Base-by-base conservation (phyloP, 2,329 filamentous ascomycete species). In the Aspergillus proliferans region DNA sequence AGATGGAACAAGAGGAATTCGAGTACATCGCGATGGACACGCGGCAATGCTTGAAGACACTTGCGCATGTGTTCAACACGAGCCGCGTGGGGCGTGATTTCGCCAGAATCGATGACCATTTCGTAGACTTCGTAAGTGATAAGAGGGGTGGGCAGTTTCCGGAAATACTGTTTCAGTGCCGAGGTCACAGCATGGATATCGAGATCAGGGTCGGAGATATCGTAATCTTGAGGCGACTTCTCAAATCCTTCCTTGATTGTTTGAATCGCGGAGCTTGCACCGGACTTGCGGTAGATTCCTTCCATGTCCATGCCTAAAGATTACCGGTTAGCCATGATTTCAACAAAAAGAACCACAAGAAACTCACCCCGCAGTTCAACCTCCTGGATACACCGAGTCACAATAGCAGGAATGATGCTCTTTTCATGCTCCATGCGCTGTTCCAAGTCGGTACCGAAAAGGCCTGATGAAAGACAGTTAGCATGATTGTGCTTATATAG, bases 131-230 rank as follows among this genome's bases (percentile, higher is more conserved):
- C 88, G 68, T 86, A 96, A 0, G 92, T 95, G 59, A 98, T 83
- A 28, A 98, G 77, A 3, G 93, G 93, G 6, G 80, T 87, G 0
- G 93, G 93, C 33, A 97, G 77, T 70, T 91, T 93, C 59, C 93
- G 83, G 81, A 98, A 95, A 67, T 97, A 98, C 69, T 97, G 92
- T 75, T 98, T 98, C 61, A 98, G 72, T 18, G 92, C 88, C 64
- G 89, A 95, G 2, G 93, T 97, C 49, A 98, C 89, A 10, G 93
- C 89, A 48, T 95, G 94, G 54, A 98, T 97, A 67, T 98, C 93
- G 47, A 97, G 79, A 57, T 89, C 87, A 1, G 89, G 88, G 61
- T 97, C 93, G 3, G 90, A 94, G 50, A 98, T 94, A 65, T 97
- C 92, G 65, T 84, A 93, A 63, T 92, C 88, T 51, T 66, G 63